These are phyloP conservation scores for Myxozyma monticola DNA, from an alignment of 805 yeast species.

Conservation along the genomic window DNA sequence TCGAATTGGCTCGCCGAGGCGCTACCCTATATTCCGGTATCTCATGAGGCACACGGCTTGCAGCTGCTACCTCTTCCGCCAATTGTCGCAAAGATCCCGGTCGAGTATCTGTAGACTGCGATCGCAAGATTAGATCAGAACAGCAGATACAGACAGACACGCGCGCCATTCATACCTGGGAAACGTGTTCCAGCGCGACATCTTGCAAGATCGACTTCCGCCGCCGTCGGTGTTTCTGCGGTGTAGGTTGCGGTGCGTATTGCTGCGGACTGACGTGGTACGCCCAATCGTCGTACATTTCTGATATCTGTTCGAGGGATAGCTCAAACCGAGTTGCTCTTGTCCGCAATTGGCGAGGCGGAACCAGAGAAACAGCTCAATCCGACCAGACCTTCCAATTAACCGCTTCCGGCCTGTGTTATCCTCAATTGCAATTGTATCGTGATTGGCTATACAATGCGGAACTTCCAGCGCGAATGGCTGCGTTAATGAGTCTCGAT, in stretches of 20 bases:
- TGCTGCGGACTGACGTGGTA: conserved; percentile 30
- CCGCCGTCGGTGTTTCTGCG: conserved; percentile 25
- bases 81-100: conserved; percentile 12
- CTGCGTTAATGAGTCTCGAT: too few species aligned
- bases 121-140: neutral
- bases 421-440: too few species aligned
- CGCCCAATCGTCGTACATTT: conserved; percentile 32
- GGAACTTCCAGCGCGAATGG: too few species aligned
- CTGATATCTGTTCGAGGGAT: too few species aligned
- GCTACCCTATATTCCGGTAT: conserved; percentile 27
- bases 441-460: too few species aligned
- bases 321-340: too few species aligned
- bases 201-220: conserved; percentile 28
- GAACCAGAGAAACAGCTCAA: too few species aligned
- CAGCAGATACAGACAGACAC: too few species aligned
- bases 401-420: too few species aligned
- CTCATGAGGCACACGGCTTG: conserved; percentile 1
- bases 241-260: conserved; percentile 28
- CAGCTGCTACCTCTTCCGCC: conserved; percentile 13
- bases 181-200: conserved; percentile 26
- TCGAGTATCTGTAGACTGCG: conserved; percentile 8
- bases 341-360: too few species aligned
- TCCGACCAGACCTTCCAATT: too few species aligned
- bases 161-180: conserved; percentile 26
- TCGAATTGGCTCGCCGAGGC: conserved; percentile 22